These are phyloP conservation scores for Cyphellophora attinorum DNA, from an alignment of 2,329 filamentous ascomycete genomes.

Conservation along the genomic window DNA sequence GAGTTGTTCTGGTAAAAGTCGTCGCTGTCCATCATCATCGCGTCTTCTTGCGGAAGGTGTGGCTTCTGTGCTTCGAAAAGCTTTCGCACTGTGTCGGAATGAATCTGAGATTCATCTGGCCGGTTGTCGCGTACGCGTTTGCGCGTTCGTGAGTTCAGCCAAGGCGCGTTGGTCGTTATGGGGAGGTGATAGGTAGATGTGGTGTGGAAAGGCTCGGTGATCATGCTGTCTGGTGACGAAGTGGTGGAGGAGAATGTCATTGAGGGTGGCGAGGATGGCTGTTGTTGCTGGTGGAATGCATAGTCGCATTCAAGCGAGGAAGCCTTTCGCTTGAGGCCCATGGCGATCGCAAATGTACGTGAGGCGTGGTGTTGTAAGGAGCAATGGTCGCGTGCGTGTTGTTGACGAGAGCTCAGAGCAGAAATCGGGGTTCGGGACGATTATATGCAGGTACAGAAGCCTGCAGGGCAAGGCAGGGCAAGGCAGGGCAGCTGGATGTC, in stretches of 20 bases:
- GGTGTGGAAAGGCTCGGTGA: background rate
- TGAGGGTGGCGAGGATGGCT: slow-evolving; percentile 3
- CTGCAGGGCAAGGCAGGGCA: too few relatives aligned
- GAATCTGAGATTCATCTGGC: slow-evolving; percentile 44
- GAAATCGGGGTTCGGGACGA: too few relatives aligned
- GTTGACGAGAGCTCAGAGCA: too few relatives aligned
- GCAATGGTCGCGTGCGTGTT: too few relatives aligned
- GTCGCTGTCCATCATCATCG: background rate
- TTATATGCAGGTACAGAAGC: too few relatives aligned
- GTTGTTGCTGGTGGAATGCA: background rate
- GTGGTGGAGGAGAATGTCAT: slow-evolving; percentile 6
- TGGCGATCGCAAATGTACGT: too few relatives aligned
- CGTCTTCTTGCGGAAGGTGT: slow-evolving; percentile 10
- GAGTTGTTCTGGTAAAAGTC: background rate
- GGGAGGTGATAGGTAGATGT: background rate
- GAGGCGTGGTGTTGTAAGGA: too few relatives aligned
- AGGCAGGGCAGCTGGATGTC: too few relatives aligned
- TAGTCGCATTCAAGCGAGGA: slow-evolving; percentile 8
- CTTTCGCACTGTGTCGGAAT: slow-evolving; percentile 15
- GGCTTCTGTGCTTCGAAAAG: slow-evolving; percentile 16
- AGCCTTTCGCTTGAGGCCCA: slow-evolving; percentile 18
- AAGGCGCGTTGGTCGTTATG: slow-evolving; percentile 4
- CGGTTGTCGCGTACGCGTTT: slow-evolving; percentile 51
- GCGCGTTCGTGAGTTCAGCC: slow-evolving; percentile 47
- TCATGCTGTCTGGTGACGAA: slow-evolving; percentile 4